A percentile compares a stretch with the other conserved stretches of the same genome.
Conservation (phyloP, 208 protist genomes). For the Trichomonas tenax region DNA sequence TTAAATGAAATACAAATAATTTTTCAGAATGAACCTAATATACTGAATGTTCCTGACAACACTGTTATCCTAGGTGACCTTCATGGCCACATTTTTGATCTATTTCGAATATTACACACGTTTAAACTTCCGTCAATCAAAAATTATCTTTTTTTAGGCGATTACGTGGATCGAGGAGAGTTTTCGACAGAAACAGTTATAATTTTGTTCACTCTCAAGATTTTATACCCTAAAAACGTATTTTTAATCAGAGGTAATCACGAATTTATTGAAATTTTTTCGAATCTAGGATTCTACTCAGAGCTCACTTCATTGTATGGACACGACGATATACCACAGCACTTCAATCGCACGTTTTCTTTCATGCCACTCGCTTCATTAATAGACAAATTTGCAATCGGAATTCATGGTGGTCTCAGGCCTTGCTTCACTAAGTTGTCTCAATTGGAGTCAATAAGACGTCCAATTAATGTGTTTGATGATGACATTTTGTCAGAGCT, state of each 20-base stretch:
- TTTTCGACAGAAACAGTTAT: background rate
- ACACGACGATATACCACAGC: background rate
- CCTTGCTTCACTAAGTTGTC: background rate
- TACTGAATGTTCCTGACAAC: background rate
- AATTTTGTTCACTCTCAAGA: background rate
- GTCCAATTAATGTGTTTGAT: background rate
- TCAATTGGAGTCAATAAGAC: background rate
- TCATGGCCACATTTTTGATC: constrained; percentile 1
- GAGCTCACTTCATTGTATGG: background rate
- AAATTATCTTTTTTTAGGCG: background rate
- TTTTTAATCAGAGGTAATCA: background rate
- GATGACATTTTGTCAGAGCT: background rate
- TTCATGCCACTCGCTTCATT: background rate
- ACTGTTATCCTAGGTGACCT: background rate
- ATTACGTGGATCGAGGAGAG: background rate
- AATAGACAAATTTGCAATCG: background rate
- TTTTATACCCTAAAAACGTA: background rate
- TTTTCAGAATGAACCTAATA: background rate
- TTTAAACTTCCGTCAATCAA: background rate
- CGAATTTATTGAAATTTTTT: background rate
- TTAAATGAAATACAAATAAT: background rate
- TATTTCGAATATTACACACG: background rate
- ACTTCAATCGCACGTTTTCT: background rate
- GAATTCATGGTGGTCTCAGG: background rate
- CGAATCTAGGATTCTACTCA: background rate